These are phyloP conservation scores for Amylostereum chailletii DNA, from an alignment of 1,284 basidiomycete species.

Conservation along the genomic window DNA sequence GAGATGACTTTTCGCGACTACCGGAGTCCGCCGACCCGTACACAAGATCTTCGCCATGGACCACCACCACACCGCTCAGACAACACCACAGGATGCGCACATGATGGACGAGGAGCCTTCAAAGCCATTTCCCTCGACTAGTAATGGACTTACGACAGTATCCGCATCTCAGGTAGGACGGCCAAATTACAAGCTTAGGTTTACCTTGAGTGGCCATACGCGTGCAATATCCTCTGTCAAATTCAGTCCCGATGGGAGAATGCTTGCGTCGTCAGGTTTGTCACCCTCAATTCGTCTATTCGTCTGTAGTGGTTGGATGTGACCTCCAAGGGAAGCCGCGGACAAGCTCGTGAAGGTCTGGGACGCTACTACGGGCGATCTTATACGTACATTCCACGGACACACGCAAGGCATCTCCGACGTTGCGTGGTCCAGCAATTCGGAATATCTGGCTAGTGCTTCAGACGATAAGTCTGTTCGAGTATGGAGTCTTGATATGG, in stretches of 20 bases:
- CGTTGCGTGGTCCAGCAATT: conserved; percentile 79
- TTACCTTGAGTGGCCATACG: conserved; percentile 64
- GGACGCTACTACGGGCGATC: conserved; percentile 63
- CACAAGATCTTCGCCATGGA: no score
- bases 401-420: conserved; percentile 83
- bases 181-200: conserved; percentile 34
- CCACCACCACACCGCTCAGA: no score
- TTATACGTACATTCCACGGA: conserved; percentile 60
- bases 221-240: conserved; percentile 69
- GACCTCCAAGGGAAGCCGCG: conserved; percentile 49
- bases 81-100: no score
- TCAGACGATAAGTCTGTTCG: conserved; percentile 85
- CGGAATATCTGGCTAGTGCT: conserved; percentile 77
- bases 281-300: conserved; percentile 10
- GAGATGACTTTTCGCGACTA: no score
- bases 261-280: conserved; percentile 71
- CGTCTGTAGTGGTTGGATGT: conserved; percentile 9
- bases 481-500: conserved; percentile 71
- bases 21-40: no score
- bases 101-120: no score
- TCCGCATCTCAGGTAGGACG: conserved; percentile 3
- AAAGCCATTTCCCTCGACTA: neutral
- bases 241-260: conserved; percentile 69
- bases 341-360: conserved; percentile 77
- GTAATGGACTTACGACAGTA: neutral